phyloP scores from a whole-genome alignment of 768 basidiomycete genomes.

The Vishniacozyma victoriae region DNA sequence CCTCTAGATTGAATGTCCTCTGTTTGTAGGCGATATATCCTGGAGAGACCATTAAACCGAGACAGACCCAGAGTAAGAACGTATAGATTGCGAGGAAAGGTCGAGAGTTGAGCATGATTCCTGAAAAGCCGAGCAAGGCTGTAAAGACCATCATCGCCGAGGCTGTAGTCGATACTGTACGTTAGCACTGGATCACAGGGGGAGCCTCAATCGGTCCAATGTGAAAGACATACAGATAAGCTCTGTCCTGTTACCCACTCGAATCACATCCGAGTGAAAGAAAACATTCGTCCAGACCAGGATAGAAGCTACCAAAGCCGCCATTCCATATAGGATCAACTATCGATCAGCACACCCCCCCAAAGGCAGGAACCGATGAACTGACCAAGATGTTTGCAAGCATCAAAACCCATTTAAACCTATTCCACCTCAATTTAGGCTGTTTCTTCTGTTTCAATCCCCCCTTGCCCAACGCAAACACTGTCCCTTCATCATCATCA shows the following conservation, averaged over 20 bases:
- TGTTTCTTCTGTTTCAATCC: slow-evolving; percentile 49
- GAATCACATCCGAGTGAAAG: slow-evolving; percentile 63
- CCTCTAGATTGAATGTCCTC: slow-evolving; percentile 70
- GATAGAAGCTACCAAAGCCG: slow-evolving; percentile 60
- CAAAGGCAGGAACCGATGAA: slow-evolving; percentile 9
- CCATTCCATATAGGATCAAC: slow-evolving; percentile 60
- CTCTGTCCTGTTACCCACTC: slow-evolving; percentile 63
- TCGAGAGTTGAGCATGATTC: slow-evolving; percentile 76
- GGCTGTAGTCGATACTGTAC: slow-evolving; percentile 60
- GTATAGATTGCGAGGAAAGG: slow-evolving; percentile 70
- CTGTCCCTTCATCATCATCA: slow-evolving; percentile 52
- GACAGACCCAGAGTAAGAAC: slow-evolving; percentile 66
- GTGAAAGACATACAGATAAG: slow-evolving; percentile 52
- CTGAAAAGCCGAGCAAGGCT: slow-evolving; percentile 68
- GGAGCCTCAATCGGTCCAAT: background rate
- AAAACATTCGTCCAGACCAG: slow-evolving; percentile 74
- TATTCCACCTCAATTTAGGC: slow-evolving; percentile 63
- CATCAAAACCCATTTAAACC: slow-evolving; percentile 77
- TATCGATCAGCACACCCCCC: slow-evolving; percentile 23
- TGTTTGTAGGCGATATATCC: slow-evolving; percentile 75
- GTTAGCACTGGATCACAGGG: background rate
- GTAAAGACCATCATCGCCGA: slow-evolving; percentile 58
- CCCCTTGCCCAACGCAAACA: slow-evolving; percentile 48
- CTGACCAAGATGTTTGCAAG: slow-evolving; percentile 58
- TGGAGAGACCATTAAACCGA: slow-evolving; percentile 64